Base-by-base conservation (phyloP, 2,329 filamentous ascomycete genomes). In the Tympanopsis confertula region DNA sequence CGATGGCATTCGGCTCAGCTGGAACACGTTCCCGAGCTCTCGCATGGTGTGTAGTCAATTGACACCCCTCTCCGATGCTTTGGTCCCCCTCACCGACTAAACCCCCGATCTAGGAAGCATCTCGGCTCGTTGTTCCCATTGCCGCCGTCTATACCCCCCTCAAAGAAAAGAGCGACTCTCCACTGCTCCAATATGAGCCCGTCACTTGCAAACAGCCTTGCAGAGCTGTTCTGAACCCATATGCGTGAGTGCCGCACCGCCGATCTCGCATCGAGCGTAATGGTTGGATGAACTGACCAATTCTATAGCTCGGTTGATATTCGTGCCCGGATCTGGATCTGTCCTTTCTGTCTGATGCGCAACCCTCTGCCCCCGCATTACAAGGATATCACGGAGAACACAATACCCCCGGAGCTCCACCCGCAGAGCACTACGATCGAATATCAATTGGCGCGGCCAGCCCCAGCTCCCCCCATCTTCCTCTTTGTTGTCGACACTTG, bases 401-500 rank as follows among this genome's bases (percentile, higher is more conserved):
- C 82, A 38, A 87, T 91, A 49, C 85, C 85, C 2, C 83, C 84
- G 20, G 85, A 93, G 64, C 68, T 91, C 26, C 85, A 89, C 52
- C 82, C 80, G 2, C 71, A 69, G 49, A 89, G 86, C 59, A 89
- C 85, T 13, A 91, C 86, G n/a, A 89, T 93, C 57, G 85, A 93
- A 61, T 93, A 93, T 61, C 72, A 81, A 44, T 72, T 91, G 19
- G 81, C 82, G 4, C 71, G 83, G 45, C 85, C 86, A 4, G 85
- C 84, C n/a, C 82, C 82, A n/a, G 82, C 81, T 22, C 81, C 86
- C 1, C 85, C 85, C 0, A 88, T 91, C 50, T 91, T 93, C 52
- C 63, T 91, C 43, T 91, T 89, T 59, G 83, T 89, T 14, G 84
- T 93, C 36, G 85, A 93, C 55, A 84, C 84, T 28, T 93, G 85